These are phyloP conservation scores for Suhomyces yuchorum DNA, from an alignment of 1,139 yeast genomes.

Conservation along the genomic window DNA sequence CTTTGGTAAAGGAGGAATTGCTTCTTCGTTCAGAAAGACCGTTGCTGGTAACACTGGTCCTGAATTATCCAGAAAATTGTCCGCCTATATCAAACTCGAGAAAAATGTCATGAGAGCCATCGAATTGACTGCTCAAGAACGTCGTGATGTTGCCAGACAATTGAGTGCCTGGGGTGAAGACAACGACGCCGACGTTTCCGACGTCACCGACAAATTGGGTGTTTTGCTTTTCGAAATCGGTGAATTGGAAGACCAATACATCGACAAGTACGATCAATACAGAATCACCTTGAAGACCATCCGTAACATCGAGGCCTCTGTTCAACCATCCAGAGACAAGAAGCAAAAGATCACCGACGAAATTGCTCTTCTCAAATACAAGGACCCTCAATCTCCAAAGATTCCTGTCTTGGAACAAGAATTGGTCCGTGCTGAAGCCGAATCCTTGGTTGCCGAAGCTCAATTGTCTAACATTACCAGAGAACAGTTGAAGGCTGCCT, in stretches of 20 bases:
- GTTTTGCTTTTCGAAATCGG: conserved; percentile 95
- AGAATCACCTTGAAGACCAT: conserved; percentile 92
- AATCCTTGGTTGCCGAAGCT: conserved; percentile 97
- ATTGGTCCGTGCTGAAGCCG: conserved; percentile 98
- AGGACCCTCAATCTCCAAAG: conserved; percentile 97
- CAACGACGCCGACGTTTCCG: conserved; percentile 95
- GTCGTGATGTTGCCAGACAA: conserved; percentile 96
- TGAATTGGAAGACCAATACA: conserved; percentile 96
- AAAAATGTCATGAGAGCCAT: conserved; percentile 93
- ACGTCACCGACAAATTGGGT: conserved; percentile 95
- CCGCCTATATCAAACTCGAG: conserved; percentile 92
- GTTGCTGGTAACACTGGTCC: conserved; percentile 96
- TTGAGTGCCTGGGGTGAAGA: conserved; percentile 97
- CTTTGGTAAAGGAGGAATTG: conserved; percentile 88
- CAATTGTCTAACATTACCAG: conserved; percentile 97
- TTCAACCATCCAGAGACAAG: conserved; percentile 97
- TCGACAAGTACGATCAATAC: conserved; percentile 97
- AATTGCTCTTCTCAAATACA: conserved; percentile 96
- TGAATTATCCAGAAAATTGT: conserved; percentile 86
- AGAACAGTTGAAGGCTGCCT: conserved; percentile 96
- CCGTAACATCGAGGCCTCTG: conserved; percentile 95
- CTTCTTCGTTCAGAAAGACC: conserved; percentile 78
- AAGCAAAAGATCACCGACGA: conserved; percentile 97
- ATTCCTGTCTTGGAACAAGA: conserved; percentile 95
- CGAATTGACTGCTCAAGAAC: conserved; percentile 91